A percentile compares a stretch with the other conserved stretches of the same genome.
Evolutionary conservation across 768 basidiomycete species (phyloP).

Genomic region (Russula sp.): DNA sequence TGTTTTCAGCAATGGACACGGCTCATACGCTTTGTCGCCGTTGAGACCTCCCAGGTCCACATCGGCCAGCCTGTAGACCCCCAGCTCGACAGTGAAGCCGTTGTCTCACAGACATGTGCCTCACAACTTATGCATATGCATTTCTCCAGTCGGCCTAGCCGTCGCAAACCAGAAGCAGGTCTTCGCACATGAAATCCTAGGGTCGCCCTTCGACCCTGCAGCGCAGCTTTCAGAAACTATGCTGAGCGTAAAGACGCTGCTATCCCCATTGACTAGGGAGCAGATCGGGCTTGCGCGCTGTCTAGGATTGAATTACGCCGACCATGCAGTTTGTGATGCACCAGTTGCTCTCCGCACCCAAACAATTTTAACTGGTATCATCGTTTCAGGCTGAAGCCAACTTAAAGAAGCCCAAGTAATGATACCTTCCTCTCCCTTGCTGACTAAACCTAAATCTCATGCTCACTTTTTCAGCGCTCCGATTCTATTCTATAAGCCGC

Average conservation of each 20-base stretch:
- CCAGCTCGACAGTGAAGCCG: slow-evolving; percentile 54
- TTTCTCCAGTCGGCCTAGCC: slow-evolving; percentile 52
- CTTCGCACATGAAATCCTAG: slow-evolving; percentile 68
- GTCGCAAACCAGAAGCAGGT: slow-evolving; percentile 53
- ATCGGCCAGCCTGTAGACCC: slow-evolving; percentile 74
- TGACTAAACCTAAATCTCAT: not conserved
- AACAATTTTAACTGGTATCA: not conserved
- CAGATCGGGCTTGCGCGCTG: slow-evolving; percentile 71
- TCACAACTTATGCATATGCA: slow-evolving; percentile 7
- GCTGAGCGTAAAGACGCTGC: slow-evolving; percentile 67
- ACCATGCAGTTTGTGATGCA: slow-evolving; percentile 61
- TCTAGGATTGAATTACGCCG: slow-evolving; percentile 79
- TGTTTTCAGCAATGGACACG: slow-evolving; percentile 67
- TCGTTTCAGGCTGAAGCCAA: slow-evolving; percentile 60
- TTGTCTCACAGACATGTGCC: not conserved
- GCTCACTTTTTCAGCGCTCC: slow-evolving; percentile 49
- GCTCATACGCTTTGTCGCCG: slow-evolving; percentile 77
- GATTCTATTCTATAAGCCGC: slow-evolving; percentile 77
- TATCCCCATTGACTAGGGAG: slow-evolving; percentile 64
- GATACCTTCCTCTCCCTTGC: slow-evolving; percentile 8
- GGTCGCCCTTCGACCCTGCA: slow-evolving; percentile 62
- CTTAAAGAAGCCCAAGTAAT: slow-evolving; percentile 60
- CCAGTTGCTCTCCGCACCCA: not conserved
- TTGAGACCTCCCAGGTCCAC: slow-evolving; percentile 69
- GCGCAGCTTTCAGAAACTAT: slow-evolving; percentile 61